These are phyloP conservation scores for Pharus latifolius DNA, from an alignment of 176 grass and related monocot species.

Conservation along the genomic window DNA sequence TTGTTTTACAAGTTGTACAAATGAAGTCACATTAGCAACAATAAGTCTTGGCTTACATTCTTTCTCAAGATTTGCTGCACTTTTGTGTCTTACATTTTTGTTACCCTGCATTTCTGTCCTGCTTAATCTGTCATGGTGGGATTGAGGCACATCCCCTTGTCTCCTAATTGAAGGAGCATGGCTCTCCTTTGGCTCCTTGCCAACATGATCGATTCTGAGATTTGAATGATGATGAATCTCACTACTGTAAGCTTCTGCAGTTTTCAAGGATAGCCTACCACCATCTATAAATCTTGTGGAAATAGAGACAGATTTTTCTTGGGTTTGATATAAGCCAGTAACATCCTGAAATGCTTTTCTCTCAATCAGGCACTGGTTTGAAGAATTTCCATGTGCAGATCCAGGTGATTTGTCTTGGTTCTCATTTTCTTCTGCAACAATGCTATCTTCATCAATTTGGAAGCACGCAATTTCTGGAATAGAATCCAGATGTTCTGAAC, in stretches of 20 bases:
- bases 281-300: conserved; percentile 5
- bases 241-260: neutral
- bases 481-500: conserved; percentile 21
- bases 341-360: conserved; percentile 10
- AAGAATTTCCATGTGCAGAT: neutral
- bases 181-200: conserved; percentile 40
- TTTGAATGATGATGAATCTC: conserved; percentile 1
- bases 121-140: conserved; percentile 27
- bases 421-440: conserved; percentile 18
- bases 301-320: conserved; percentile 8
- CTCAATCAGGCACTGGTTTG: neutral
- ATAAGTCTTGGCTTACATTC: conserved; percentile 45
- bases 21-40: conserved; percentile 43
- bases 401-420: neutral
- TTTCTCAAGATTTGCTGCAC: conserved; percentile 7
- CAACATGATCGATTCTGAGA: conserved; percentile 6
- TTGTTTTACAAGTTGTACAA: conserved; percentile 50
- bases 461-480: conserved; percentile 38
- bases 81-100: conserved; percentile 23
- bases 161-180: conserved; percentile 24
- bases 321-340: conserved; percentile 19
- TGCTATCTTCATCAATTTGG: conserved; percentile 49
- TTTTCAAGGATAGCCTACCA: neutral
- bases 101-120: conserved; percentile 2
- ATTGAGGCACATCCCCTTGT: conserved; percentile 10